A percentile compares a stretch with the other conserved stretches of the same genome.
phyloP scores from a whole-genome alignment of 2,329 filamentous ascomycete species.

The Colletotrichum acutatum region DNA sequence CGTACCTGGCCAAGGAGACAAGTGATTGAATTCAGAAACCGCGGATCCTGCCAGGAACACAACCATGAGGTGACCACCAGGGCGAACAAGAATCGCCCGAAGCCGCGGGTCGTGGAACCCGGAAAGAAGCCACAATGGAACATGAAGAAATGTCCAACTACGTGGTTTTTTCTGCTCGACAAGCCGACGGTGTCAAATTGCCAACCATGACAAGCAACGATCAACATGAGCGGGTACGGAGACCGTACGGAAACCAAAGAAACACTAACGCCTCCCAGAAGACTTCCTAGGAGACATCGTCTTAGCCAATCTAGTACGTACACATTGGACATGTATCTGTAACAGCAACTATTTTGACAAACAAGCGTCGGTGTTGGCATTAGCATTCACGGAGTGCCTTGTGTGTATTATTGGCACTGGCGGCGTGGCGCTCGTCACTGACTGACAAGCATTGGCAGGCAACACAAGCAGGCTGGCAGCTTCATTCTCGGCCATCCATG shows the following conservation, averaged over 20 bases:
- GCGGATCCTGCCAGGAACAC: conserved; percentile 29
- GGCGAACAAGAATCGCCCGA: conserved; percentile 7
- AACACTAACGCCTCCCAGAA: background rate
- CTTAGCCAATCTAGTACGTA: conserved; percentile 10
- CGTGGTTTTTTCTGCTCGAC: background rate
- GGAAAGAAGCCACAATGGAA: background rate
- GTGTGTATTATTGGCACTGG: conserved; percentile 11
- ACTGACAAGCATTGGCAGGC: conserved; percentile 12
- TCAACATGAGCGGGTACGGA: background rate
- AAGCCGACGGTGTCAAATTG: background rate
- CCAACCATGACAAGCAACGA: background rate
- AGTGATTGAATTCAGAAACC: conserved; percentile 4
- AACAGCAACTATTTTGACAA: background rate
- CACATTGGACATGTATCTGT: conserved; percentile 12
- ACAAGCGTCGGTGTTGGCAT: conserved; percentile 16
- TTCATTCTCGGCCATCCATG: background rate
- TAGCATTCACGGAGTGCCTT: background rate
- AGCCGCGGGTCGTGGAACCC: conserved; percentile 3
- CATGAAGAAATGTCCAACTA: background rate
- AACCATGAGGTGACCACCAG: background rate
- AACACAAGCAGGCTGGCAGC: conserved; percentile 1
- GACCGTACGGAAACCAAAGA: background rate
- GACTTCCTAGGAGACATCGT: background rate
- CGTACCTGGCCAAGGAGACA: conserved; percentile 15
- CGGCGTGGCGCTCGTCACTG: conserved; percentile 1